Evolutionary conservation across 106 monocot genomes (phyloP).

Genomic region (Allium cepa): DNA sequence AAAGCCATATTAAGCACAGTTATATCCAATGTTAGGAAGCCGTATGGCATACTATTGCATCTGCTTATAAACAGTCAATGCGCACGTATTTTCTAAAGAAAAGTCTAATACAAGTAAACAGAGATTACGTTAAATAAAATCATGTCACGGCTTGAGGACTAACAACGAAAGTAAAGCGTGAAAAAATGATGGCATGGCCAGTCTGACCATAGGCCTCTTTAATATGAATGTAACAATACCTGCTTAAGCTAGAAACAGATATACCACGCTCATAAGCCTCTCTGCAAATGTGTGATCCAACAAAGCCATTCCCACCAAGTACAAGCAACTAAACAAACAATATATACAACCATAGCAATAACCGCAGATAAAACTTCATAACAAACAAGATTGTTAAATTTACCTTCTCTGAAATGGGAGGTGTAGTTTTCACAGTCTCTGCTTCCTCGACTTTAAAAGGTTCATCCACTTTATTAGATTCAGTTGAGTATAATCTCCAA

Average conservation of each 20-base stretch:
- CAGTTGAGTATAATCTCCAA: slow-evolving; percentile 57
- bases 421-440: slow-evolving; percentile 56
- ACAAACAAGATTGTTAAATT: too few species aligned
- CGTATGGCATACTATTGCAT: too few species aligned
- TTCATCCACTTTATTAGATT: slow-evolving; percentile 54
- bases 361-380: not conserved
- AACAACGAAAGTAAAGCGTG: too few species aligned
- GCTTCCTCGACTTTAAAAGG: slow-evolving; percentile 84
- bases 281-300: slow-evolving; percentile 93
- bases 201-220: too few species aligned
- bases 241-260: slow-evolving; percentile 86
- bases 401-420: slow-evolving; percentile 73
- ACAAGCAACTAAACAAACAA: slow-evolving; percentile 58
- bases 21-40: too few species aligned
- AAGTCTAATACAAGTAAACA: too few species aligned
- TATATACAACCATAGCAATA: not conserved
- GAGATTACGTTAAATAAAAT: too few species aligned
- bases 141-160: too few species aligned
- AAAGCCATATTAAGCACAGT: too few species aligned
- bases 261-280: slow-evolving; percentile 76
- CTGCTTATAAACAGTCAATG: too few species aligned
- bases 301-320: slow-evolving; percentile 96
- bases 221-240: slow-evolving; percentile 27
- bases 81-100: too few species aligned
- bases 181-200: too few species aligned